These are phyloP conservation scores for Gastrolobium bilobum DNA, from an alignment of 306 rosid species.

Conservation along the genomic window DNA sequence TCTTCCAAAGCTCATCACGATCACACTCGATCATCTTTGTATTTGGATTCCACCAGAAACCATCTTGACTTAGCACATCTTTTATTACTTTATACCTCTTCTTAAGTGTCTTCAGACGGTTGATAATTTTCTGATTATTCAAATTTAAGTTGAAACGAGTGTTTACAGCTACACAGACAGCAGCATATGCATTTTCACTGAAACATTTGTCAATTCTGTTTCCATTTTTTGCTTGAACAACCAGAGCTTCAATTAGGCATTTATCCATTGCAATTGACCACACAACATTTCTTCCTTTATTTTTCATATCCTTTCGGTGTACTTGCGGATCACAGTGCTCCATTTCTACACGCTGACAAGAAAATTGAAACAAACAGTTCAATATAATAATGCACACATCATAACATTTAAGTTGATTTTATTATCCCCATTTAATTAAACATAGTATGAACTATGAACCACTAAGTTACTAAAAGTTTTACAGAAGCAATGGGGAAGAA, in stretches of 20 bases:
- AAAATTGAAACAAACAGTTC: slow-evolving; percentile 2
- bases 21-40: slow-evolving; percentile 75
- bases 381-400: slow-evolving; percentile 11
- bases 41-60: slow-evolving; percentile 78
- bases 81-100: slow-evolving; percentile 78
- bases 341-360: slow-evolving; percentile 58
- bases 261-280: slow-evolving; percentile 89
- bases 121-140: slow-evolving; percentile 85
- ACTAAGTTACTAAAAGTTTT: background rate
- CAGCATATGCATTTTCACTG: slow-evolving; percentile 86
- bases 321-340: slow-evolving; percentile 70
- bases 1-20: slow-evolving; percentile 77
- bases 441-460: no score
- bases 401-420: background rate
- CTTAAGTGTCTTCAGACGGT: slow-evolving; percentile 85
- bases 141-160: slow-evolving; percentile 71
- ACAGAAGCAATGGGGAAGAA: slow-evolving; percentile 13
- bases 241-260: slow-evolving; percentile 79
- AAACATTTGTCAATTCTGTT: slow-evolving; percentile 84
- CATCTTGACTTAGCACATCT: slow-evolving; percentile 76
- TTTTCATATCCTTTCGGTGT: slow-evolving; percentile 75
- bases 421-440: background rate
- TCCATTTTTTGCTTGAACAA: slow-evolving; percentile 78
- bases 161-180: slow-evolving; percentile 83
- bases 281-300: slow-evolving; percentile 85